A percentile compares a stretch with the other conserved stretches of the same genome.
Evolutionary conservation across 495 filamentous ascomycete genomes (phyloP).

Genomic region (Hypoxylon lenormandii): DNA sequence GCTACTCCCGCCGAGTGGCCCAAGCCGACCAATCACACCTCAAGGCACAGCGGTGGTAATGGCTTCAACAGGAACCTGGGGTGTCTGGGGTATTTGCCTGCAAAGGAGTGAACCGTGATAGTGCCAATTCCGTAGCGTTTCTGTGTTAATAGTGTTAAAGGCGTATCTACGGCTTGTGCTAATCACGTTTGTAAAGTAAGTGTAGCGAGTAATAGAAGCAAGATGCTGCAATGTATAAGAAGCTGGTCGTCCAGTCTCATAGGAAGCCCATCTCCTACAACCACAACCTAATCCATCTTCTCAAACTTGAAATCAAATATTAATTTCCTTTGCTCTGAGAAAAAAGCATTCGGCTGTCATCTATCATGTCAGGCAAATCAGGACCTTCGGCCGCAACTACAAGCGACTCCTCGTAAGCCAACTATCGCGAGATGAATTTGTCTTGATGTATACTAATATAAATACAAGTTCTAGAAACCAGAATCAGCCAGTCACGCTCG

Average conservation of each 20-base stretch:
- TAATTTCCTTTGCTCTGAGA: not conserved
- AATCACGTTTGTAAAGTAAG: too few relatives aligned
- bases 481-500: not conserved
- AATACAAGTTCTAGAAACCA: not conserved
- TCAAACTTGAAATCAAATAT: too few relatives aligned
- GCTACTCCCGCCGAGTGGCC: not conserved
- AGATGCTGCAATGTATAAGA: too few relatives aligned
- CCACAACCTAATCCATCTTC: too few relatives aligned
- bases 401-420: slow-evolving; percentile 4
- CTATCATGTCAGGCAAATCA: slow-evolving; percentile 9
- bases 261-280: too few relatives aligned
- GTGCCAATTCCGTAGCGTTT: too few relatives aligned
- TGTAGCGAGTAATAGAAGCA: too few relatives aligned
- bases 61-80: slow-evolving; percentile 6
- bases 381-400: slow-evolving; percentile 1
- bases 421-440: not conserved
- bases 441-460: not conserved
- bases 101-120: too few relatives aligned
- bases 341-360: not conserved
- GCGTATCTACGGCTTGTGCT: too few relatives aligned
- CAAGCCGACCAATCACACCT: slow-evolving; percentile 1
- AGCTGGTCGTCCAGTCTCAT: too few relatives aligned
- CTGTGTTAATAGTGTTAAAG: too few relatives aligned
- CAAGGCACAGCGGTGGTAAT: slow-evolving; percentile 15
- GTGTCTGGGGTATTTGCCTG: too few relatives aligned